A percentile compares a stretch with the other conserved stretches of the same genome.
These are phyloP conservation scores for Trichoderma asperelloides DNA, from an alignment of 495 filamentous ascomycete species.

Conservation along the genomic window DNA sequence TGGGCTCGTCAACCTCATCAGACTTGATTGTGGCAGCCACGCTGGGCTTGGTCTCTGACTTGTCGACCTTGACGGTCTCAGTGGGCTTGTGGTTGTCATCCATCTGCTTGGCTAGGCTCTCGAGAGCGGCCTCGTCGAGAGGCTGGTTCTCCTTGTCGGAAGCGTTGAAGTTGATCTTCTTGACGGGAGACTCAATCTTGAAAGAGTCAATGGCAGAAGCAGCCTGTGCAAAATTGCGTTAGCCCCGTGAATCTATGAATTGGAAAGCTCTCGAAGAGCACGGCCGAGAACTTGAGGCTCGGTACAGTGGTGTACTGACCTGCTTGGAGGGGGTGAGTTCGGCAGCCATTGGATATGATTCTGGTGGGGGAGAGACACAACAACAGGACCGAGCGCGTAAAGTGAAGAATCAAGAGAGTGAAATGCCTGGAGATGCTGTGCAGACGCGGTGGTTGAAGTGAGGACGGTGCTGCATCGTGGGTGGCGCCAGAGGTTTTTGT, in stretches of 20 bases:
- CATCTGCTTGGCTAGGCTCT: slow-evolving; percentile 46
- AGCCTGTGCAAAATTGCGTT: slow-evolving; percentile 48
- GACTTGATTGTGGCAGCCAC: slow-evolving; percentile 56
- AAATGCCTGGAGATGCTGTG: neutral
- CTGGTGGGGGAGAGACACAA: slow-evolving; percentile 3
- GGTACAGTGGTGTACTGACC: slow-evolving; percentile 39
- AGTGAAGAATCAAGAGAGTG: slow-evolving; percentile 7
- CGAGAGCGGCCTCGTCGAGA: slow-evolving; percentile 42
- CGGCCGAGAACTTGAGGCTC: neutral
- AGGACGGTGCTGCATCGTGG: neutral
- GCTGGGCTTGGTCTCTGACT: slow-evolving; percentile 36
- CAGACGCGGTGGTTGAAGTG: slow-evolving; percentile 1
- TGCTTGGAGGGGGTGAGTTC: slow-evolving; percentile 81
- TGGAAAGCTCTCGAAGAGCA: slow-evolving; percentile 7
- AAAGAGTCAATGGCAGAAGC: slow-evolving; percentile 76
- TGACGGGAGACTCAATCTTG: slow-evolving; percentile 87
- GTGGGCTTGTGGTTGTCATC: slow-evolving; percentile 42
- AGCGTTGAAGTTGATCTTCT: slow-evolving; percentile 73
- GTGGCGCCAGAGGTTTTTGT: slow-evolving; percentile 9
- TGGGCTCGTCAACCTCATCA: slow-evolving; percentile 73
- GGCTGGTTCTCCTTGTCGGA: slow-evolving; percentile 78
- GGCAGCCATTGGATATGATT: slow-evolving; percentile 36
- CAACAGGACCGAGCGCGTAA: slow-evolving; percentile 7
- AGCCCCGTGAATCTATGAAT: slow-evolving; percentile 18
- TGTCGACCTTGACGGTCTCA: slow-evolving; percentile 41